Conservation (phyloP, 176 grass and related monocot species). For the Hyparrhenia diplandra region DNA sequence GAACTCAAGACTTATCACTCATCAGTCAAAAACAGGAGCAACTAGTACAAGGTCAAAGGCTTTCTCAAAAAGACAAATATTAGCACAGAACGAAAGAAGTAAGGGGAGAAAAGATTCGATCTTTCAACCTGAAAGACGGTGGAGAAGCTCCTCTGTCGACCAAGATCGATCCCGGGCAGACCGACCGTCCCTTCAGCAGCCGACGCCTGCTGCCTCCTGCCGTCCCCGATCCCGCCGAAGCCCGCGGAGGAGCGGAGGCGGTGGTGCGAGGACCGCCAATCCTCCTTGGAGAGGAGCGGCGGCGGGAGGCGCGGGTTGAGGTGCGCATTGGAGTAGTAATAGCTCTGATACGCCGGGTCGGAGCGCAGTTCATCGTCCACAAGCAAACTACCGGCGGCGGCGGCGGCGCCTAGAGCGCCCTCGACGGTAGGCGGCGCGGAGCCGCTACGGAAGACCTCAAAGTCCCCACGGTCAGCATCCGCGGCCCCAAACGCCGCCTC, state of each 20-base stretch:
- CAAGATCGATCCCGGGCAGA: constrained; percentile 43
- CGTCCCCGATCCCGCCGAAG: constrained; percentile 57
- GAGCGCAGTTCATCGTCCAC: constrained; percentile 58
- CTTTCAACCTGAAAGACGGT: constrained; percentile 67
- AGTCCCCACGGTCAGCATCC: constrained; percentile 51
- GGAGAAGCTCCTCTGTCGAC: constrained; percentile 46
- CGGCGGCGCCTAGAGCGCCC: constrained; percentile 39
- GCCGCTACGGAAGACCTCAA: constrained; percentile 71
- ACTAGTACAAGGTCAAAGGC: constrained; percentile 10
- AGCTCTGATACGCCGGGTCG: constrained; percentile 62
- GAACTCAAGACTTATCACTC: background rate
- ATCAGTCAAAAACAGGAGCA: constrained; percentile 20
- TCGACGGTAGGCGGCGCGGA: constrained; percentile 72
- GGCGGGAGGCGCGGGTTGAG: constrained; percentile 74
- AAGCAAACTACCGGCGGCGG: constrained; percentile 29
- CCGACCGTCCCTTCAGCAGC: constrained; percentile 36
- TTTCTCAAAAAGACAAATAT: background rate
- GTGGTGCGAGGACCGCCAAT: constrained; percentile 56
- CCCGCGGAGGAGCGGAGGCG: constrained; percentile 31
- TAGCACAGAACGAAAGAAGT: background rate
- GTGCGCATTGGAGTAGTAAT: constrained; percentile 71
- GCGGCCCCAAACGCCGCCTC: constrained; percentile 27
- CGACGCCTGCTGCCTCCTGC: constrained; percentile 23
- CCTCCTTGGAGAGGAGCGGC: constrained; percentile 66
- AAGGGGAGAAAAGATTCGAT: constrained; percentile 10